phyloP scores from a whole-genome alignment of 1,139 yeast species.

The Debaryomycetaceae sp. region DNA sequence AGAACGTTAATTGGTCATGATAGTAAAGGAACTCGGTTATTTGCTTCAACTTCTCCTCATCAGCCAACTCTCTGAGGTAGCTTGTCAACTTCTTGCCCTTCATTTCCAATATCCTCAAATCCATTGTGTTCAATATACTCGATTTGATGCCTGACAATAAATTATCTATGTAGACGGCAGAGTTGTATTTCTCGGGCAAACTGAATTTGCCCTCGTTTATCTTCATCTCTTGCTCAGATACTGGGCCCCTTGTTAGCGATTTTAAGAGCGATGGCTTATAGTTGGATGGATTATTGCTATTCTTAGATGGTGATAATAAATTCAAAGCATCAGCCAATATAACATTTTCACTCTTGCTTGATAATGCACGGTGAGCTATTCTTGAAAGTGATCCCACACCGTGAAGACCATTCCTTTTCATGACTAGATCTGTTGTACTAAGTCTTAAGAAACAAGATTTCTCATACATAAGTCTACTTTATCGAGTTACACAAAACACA shows the following conservation, averaged over 20 bases:
- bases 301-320: slow-evolving; percentile 25
- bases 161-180: slow-evolving; percentile 6
- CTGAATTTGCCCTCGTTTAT: slow-evolving; percentile 3
- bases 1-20: slow-evolving; percentile 24
- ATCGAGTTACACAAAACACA: too few species aligned
- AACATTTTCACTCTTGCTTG: slow-evolving; percentile 17
- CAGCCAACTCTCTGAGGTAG: slow-evolving; percentile 19
- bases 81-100: slow-evolving; percentile 15
- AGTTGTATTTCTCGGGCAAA: slow-evolving; percentile 5
- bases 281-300: slow-evolving; percentile 5
- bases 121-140: slow-evolving; percentile 8
- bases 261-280: slow-evolving; percentile 37
- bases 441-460: too few species aligned
- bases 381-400: background rate
- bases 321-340: slow-evolving; percentile 39
- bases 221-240: slow-evolving; percentile 17
- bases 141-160: slow-evolving; percentile 14
- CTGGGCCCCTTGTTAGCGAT: slow-evolving; percentile 31
- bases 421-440: background rate
- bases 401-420: background rate
- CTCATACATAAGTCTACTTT: too few species aligned
- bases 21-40: slow-evolving; percentile 23
- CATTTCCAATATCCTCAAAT: slow-evolving; percentile 13
- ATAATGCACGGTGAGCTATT: background rate
- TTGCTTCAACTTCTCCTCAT: slow-evolving; percentile 25